Base-by-base conservation (phyloP, 352 stramenopile species). In the Globisporangium alternatum region DNA sequence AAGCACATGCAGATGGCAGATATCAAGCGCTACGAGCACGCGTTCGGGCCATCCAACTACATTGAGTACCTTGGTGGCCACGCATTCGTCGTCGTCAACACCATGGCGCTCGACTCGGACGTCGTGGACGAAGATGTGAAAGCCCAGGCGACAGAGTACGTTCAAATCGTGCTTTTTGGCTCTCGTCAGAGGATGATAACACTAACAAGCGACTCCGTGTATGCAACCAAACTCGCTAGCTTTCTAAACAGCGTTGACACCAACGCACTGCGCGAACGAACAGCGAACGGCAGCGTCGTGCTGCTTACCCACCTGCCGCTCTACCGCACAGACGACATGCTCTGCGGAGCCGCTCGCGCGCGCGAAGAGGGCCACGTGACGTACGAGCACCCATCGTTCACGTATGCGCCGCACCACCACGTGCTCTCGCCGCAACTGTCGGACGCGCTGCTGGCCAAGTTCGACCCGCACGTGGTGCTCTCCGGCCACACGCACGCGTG, bases 401-500 rank as follows among this genome's bases (percentile, higher is more conserved):
- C 62, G 56, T 94, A 94, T 69, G 64, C 77, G 35, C 66, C 63
- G 22, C 77, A 89, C 62, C 72, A 90, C 60, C 83, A 94, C 63
- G 81, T 94, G 47, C 74, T 94, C 12, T 92, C 85, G 1, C 65
- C 66, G 22, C 53, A 65, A 44, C 59, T 94, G 10, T 90, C 85
- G 5, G 21, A 52, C n/a, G 62, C 79, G 56, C 62, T 94, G 43
- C 68, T 94, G 4, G 19, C 45, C 8, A 86, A 73, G 37, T 35
- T 91, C 17, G 67, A 70, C 19, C 85, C 85, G 19, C 49, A 69
- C 15, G 51, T 88, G 25, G 73, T 94, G 31, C 72, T 94, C 28
- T 92, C 85, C 9, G 85, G 81, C 7, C 85, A 92, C 57, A 94
- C 83, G 6, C 85, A 94, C 62, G 80, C 83, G 4, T 90, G 75